Base-by-base conservation (phyloP, 441 rosid genomes). In the Raphanus hybrid region DNA sequence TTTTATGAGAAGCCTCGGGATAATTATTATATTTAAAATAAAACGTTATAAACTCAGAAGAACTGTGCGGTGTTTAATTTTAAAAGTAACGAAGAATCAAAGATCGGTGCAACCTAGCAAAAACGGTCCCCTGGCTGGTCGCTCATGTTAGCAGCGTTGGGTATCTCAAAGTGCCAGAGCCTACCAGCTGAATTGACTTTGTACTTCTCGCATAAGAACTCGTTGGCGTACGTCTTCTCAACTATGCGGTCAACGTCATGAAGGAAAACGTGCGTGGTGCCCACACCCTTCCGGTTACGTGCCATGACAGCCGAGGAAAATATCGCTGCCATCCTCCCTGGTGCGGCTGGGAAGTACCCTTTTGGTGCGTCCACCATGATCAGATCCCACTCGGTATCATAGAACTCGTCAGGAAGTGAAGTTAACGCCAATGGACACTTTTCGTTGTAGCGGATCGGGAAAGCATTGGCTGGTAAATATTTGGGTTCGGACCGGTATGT, bases 321-420 rank as follows among this genome's bases (percentile, higher is more conserved):
- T 32, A 88, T 86, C 5, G 88, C 82, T 0, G 80, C 84, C 90
- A 86, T 88, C 85, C 92, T 80, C 43, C 92, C 92, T 0, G 92
- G 90, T 3, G 88, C 90, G 63, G 45, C 58, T 0, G 83, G 73
- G 50, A 71, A 83, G 71, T 82, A 88, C 2, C 92, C 90, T 58
- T 83, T 83, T 1, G 92, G 92, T 15, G 84, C 88, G 52, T 88
- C 92, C 15, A 88, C 82, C 83, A 88, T 81, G 76, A 86, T 86
- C 63, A 83, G 75, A 71, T 88, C 92, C 92, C 90, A 86, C 18
- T 88, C 90, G 9, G 82, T 83, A n/a, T 80, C 83, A 61, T 86
- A 86, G 55, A 85, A 81, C 82, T 86, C 90, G 55, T 85, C 85
- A 2, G 92, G 86, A 8, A 88, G 78, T 6, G 82, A 83, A n/a